Base-by-base conservation (phyloP, 202 grass and related monocot genomes). In the Cymbopogon flexuosus region DNA sequence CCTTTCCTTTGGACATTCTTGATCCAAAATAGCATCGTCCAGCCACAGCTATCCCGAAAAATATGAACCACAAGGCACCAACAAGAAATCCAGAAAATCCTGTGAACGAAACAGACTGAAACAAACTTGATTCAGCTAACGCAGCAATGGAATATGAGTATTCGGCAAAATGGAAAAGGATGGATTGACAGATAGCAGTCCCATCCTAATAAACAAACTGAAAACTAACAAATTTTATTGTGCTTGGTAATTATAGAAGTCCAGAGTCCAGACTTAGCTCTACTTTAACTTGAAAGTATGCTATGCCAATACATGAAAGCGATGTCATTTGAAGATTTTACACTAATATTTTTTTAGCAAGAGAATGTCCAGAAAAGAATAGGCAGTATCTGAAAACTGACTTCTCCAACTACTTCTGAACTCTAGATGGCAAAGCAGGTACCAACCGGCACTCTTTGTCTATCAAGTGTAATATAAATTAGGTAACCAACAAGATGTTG, bases 51-150 rank as follows among this genome's bases (percentile, higher is more conserved):
- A 84, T 65, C 40, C 92, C 88, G 39, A 94, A 94, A 8, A 80
- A 86, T 75, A 90, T 52, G 72, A 91, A 84, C 89, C 91, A 97
- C 21, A 87, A 31, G 13, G 47, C 72, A 49, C 83, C 87, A 81
- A 97, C 79, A 68, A 89, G 43, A 86, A 97, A 87, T 41, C 94
- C 94, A 76, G 84, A 76, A 88, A 76, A 40, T 66, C 94, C 94
- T 87, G 91, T 97, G 72, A 94, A 94, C 49, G 87, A 89, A 87
- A 97, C 91, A 77, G 94, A 97, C 94, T 97, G 88, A 92, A 83
- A 79, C 19, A 84, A 58, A 76, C 83, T 85, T 80, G 79, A 65
- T 37, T 90, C 68, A 83, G 80, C 41, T 75, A 79, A 79, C 11
- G 12, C 59, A 10, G 5, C 23, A 72, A 4, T 31, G 6, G 1